Evolutionary conservation across 805 yeast species (phyloP), one percentile per base, ranked within the genome.

Genomic region (Metschnikowia similis): DNA sequence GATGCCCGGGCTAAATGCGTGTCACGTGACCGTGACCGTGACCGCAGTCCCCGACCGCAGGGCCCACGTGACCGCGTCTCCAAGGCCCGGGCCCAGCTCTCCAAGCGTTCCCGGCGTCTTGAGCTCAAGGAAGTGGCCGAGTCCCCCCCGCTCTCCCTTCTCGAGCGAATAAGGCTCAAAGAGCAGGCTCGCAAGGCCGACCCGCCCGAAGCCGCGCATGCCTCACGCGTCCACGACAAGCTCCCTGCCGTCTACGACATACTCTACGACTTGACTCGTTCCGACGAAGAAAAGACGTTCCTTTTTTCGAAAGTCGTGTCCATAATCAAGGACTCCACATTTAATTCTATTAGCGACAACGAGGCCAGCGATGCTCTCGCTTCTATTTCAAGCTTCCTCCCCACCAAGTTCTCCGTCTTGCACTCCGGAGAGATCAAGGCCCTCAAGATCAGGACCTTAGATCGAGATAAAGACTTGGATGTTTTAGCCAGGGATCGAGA

Each of bases 161-260:
- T 75, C 10, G 75, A 76, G 39, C 60, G 80, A 41, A 72, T 75
- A 43, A 65, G 62, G 47, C 49, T 58, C 39, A 74, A 69, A 54
- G 78, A 76, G 48, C 56, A 58, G 17, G 55, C 50, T 13, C 59
- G 48, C 14, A 41, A 53, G 6, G 6, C n/a, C 31, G 46, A 14
- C 4, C 21, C 39, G n/a, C 66, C 71, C 0, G 61, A 63, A 38
- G 48, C 51, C 28, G 58, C 57, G 34, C 60, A 66, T 49, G 40
- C 62, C 8, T 30, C 51, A 7, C 63, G 58, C 50, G 54, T 72
- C 11, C 40, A 50, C 21, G 63, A 66, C 21, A 72, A 72, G 50
- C 42, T 65, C 8, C 58, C 59, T 3, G 53, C 66, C 9, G 53
- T 72, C 13, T 73, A 71, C 51, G 68, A 71, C 41, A 64, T 71